These are phyloP conservation scores for Pythium aphanidermatum DNA, from an alignment of 352 stramenopile genomes.

Conservation along the genomic window DNA sequence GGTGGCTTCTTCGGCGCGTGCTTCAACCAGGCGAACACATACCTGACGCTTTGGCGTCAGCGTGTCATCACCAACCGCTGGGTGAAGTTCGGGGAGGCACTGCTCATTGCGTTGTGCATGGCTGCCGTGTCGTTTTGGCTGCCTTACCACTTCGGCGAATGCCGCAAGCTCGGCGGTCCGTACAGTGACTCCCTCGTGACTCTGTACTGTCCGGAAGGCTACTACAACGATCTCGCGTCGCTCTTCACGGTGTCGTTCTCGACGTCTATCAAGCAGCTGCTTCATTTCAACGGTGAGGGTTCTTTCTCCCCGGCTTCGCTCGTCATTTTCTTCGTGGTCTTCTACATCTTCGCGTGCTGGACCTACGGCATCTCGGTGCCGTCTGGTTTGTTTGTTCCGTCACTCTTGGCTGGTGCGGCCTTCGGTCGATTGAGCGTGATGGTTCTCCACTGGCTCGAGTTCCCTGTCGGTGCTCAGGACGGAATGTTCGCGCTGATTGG, in stretches of 20 bases:
- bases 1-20: slow-evolving; percentile 94
- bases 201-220: slow-evolving; percentile 92
- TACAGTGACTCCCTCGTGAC: slow-evolving; percentile 84
- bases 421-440: slow-evolving; percentile 87
- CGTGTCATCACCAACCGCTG: slow-evolving; percentile 57
- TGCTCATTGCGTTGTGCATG: slow-evolving; percentile 65
- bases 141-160: slow-evolving; percentile 71
- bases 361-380: slow-evolving; percentile 97
- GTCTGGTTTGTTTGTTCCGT: slow-evolving; percentile 96
- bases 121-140: slow-evolving; percentile 68
- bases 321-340: slow-evolving; percentile 95
- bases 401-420: slow-evolving; percentile 92
- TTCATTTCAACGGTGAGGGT: slow-evolving; percentile 90
- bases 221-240: slow-evolving; percentile 97
- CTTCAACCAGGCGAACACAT: slow-evolving; percentile 95
- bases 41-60: slow-evolving; percentile 84
- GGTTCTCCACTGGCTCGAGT: slow-evolving; percentile 47
- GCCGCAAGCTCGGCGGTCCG: slow-evolving; percentile 34
- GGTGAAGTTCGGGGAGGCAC: slow-evolving; percentile 54
- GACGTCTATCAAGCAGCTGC: slow-evolving; percentile 94
- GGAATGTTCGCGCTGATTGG: slow-evolving; percentile 97
- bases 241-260: slow-evolving; percentile 95
- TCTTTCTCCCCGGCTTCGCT: slow-evolving; percentile 94
- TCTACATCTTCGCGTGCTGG: slow-evolving; percentile 90
- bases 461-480: slow-evolving; percentile 66